Conservation (phyloP, 352 stramenopile genomes). For the Phytophthora capsici region DNA sequence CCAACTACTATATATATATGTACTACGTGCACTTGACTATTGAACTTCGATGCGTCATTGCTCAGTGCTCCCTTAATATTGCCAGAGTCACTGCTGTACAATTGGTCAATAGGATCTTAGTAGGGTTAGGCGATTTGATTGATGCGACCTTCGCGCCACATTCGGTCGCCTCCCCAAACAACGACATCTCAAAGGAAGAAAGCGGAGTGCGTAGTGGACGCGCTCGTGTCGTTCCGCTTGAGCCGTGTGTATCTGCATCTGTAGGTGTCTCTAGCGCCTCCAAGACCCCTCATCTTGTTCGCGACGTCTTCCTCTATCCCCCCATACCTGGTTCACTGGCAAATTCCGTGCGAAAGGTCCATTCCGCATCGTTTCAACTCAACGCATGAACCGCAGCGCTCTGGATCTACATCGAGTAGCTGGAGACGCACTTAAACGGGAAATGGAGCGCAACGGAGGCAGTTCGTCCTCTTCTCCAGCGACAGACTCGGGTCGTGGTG, state of each 20-base stretch:
- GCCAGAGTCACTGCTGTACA: no score
- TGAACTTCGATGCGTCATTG: not conserved
- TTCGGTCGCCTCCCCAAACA: not conserved
- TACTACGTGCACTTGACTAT: not conserved
- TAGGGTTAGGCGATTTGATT: not conserved
- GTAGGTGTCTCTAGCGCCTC: conserved; percentile 1
- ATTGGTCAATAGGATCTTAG: conserved; percentile 1
- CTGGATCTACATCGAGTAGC: conserved; percentile 21
- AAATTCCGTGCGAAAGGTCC: not conserved
- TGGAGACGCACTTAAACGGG: conserved; percentile 19
- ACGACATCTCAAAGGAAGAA: conserved; percentile 2
- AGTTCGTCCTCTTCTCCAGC: conserved; percentile 7
- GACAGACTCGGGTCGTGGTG: conserved; percentile 15
- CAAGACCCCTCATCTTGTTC: not conserved
- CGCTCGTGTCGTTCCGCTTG: conserved; percentile 3
- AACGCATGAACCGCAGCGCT: conserved; percentile 29
- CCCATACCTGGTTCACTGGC: not conserved
- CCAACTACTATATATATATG: not conserved
- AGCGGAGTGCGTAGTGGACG: conserved; percentile 3
- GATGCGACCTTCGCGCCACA: conserved; percentile 4
- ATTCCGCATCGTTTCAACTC: not conserved
- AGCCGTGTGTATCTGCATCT: conserved; percentile 9
- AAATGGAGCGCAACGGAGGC: conserved; percentile 21
- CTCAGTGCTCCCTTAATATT: no score
- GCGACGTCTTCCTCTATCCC: conserved; percentile 13